These are phyloP conservation scores for Termitomyces sp. DNA, from an alignment of 768 basidiomycete genomes.

Conservation along the genomic window DNA sequence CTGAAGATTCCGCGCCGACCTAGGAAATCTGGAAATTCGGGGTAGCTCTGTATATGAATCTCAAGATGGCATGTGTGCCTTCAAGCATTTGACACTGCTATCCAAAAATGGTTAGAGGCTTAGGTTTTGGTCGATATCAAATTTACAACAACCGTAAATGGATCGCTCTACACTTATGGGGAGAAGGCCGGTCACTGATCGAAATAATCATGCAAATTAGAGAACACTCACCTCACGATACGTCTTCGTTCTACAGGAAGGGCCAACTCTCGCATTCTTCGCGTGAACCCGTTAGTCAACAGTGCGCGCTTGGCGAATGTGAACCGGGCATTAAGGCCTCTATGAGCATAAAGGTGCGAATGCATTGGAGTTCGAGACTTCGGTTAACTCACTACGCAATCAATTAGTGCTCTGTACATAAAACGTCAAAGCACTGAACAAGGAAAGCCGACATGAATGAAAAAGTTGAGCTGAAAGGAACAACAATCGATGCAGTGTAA, in stretches of 20 bases:
- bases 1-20: slow-evolving; percentile 32
- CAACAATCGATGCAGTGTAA: slow-evolving; percentile 3
- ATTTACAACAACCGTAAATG: slow-evolving; percentile 19
- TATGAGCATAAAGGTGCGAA: slow-evolving; percentile 10
- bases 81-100: slow-evolving; percentile 25
- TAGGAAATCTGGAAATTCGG: slow-evolving; percentile 24
- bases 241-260: slow-evolving; percentile 7
- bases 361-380: slow-evolving; percentile 6
- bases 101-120: slow-evolving; percentile 36
- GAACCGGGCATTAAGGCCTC: slow-evolving; percentile 14
- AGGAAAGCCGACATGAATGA: slow-evolving; percentile 10
- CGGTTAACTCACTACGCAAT: slow-evolving; percentile 13
- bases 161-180: slow-evolving; percentile 17
- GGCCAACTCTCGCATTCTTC: slow-evolving; percentile 10
- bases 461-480: slow-evolving; percentile 5
- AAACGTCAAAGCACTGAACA: slow-evolving; percentile 10
- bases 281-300: slow-evolving; percentile 10
- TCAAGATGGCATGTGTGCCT: slow-evolving; percentile 35
- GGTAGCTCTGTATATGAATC: slow-evolving; percentile 28
- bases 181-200: slow-evolving; percentile 18
- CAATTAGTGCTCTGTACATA: slow-evolving; percentile 15
- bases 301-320: slow-evolving; percentile 7
- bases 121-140: slow-evolving; percentile 14
- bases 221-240: slow-evolving; percentile 5
- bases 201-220: slow-evolving; percentile 13